These are phyloP conservation scores for Mrakiaceae sp. DNA, from an alignment of 1,284 basidiomycete species.

Conservation along the genomic window DNA sequence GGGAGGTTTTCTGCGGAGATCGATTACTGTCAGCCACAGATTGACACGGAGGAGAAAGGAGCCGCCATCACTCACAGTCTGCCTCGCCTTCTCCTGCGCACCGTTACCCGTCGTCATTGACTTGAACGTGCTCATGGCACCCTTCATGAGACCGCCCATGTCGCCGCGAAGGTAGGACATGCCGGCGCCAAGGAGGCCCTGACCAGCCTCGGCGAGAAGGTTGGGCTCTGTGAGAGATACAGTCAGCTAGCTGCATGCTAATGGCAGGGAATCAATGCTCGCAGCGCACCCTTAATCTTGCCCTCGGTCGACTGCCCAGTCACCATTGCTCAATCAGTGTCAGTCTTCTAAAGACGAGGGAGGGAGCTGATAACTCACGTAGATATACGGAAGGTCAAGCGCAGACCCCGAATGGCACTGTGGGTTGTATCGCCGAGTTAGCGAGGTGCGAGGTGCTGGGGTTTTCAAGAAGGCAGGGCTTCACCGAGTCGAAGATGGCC, in stretches of 20 bases:
- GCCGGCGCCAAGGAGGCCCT: constrained; percentile 56
- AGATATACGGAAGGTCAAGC: constrained; percentile 43
- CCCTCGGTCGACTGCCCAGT: constrained; percentile 58
- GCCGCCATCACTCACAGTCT: constrained; percentile 37
- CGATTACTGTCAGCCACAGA: too few relatives aligned
- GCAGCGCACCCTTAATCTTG: constrained; percentile 51
- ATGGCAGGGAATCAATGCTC: too few relatives aligned
- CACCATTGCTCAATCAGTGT: too few relatives aligned
- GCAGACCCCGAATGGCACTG: constrained; percentile 38
- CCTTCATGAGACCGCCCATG: constrained; percentile 54
- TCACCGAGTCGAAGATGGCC: constrained; percentile 59
- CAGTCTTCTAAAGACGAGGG: too few relatives aligned
- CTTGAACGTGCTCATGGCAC: constrained; percentile 37
- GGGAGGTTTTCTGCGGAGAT: constrained; percentile 46
- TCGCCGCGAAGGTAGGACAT: constrained; percentile 64
- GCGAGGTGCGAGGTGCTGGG: background rate
- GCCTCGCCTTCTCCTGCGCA: constrained; percentile 51
- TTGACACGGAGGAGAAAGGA: background rate
- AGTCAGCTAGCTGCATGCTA: too few relatives aligned
- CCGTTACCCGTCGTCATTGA: constrained; percentile 39
- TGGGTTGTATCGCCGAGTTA: background rate
- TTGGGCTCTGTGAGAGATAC: constrained; percentile 51
- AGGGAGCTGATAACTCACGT: constrained; percentile 29
- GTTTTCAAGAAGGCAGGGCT: background rate
- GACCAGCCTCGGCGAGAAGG: constrained; percentile 61